Conservation (phyloP, 768 basidiomycete genomes). For the Agrocybe chaxingu region DNA sequence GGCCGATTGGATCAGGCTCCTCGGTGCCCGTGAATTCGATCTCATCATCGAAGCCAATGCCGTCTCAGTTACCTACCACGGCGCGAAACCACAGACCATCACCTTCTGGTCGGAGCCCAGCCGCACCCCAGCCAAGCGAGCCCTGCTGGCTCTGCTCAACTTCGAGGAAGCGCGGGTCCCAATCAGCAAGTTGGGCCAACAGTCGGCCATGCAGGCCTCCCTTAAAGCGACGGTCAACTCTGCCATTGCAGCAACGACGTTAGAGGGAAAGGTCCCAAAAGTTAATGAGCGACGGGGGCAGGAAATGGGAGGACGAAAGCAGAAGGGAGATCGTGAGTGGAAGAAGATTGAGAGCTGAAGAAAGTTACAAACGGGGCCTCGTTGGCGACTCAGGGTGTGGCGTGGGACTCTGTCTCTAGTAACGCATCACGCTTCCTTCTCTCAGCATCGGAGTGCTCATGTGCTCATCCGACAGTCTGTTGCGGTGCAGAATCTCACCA, state of each 20-base stretch:
- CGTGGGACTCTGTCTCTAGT: conserved; percentile 8
- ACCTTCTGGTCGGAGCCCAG: conserved; percentile 25
- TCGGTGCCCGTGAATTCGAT: conserved; percentile 32
- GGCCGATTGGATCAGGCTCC: conserved; percentile 33
- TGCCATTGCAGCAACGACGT: conserved; percentile 17
- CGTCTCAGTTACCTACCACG: conserved; percentile 26
- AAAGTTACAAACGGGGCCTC: conserved; percentile 4
- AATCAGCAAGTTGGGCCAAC: conserved; percentile 25
- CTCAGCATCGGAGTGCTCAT: too few relatives aligned
- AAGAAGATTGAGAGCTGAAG: conserved; percentile 5
- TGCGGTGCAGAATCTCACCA: too few relatives aligned
- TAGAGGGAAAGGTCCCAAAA: conserved; percentile 20
- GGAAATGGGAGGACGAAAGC: not conserved
- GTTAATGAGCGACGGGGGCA: conserved; percentile 19
- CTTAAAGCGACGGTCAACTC: conserved; percentile 18
- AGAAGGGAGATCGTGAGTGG: conserved; percentile 7
- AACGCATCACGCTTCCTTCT: too few relatives aligned
- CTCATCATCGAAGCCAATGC: conserved; percentile 26
- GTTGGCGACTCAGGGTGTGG: conserved; percentile 11
- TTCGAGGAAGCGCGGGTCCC: conserved; percentile 20
- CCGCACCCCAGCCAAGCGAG: conserved; percentile 14
- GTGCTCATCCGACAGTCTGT: too few relatives aligned
- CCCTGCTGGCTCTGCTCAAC: conserved; percentile 13
- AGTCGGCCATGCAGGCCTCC: conserved; percentile 13
- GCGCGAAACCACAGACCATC: conserved; percentile 20